phyloP scores from a whole-genome alignment of 108 stramenopile genomes.

The Craspedostauros australis region DNA sequence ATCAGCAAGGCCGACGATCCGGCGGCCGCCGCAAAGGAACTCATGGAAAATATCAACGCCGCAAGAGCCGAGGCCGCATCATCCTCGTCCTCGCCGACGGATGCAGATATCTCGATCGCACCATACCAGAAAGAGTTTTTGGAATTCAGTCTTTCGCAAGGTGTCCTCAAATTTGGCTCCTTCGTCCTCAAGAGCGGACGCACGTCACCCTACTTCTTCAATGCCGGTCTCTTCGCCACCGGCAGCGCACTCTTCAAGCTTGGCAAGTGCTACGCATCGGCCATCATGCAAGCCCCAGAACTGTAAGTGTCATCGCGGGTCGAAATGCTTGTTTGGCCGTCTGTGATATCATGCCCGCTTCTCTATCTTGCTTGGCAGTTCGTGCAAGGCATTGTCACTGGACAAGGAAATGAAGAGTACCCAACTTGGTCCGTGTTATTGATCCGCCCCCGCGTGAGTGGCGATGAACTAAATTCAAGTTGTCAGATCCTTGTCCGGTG shows the following conservation, averaged over 20 bases:
- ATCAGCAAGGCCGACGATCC: slow-evolving; percentile 83
- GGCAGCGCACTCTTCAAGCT: slow-evolving; percentile 79
- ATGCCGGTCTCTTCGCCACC: slow-evolving; percentile 90
- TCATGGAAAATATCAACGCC: slow-evolving; percentile 66
- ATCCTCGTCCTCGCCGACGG: neutral
- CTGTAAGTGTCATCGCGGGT: slow-evolving; percentile 85
- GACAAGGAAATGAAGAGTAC: slow-evolving; percentile 49
- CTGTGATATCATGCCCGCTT: no score
- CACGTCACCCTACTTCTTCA: slow-evolving; percentile 98
- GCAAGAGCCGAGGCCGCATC: slow-evolving; percentile 15
- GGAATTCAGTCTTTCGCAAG: slow-evolving; percentile 81
- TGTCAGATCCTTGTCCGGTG: no score
- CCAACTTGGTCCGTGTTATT: slow-evolving; percentile 76
- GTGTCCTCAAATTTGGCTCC: slow-evolving; percentile 91
- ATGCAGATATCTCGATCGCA: slow-evolving; percentile 30
- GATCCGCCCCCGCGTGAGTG: slow-evolving; percentile 81
- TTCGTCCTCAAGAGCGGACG: slow-evolving; percentile 98
- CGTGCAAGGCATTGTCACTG: no score
- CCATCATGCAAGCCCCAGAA: slow-evolving; percentile 80
- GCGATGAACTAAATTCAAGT: slow-evolving; percentile 66
- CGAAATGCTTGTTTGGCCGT: no score
- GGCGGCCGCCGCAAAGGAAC: slow-evolving; percentile 66
- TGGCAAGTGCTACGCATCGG: slow-evolving; percentile 85
- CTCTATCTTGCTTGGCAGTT: no score
- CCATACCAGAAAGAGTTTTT: slow-evolving; percentile 90